Base-by-base conservation (phyloP, 768 basidiomycete species). In the Xerocomellus dryophilus region DNA sequence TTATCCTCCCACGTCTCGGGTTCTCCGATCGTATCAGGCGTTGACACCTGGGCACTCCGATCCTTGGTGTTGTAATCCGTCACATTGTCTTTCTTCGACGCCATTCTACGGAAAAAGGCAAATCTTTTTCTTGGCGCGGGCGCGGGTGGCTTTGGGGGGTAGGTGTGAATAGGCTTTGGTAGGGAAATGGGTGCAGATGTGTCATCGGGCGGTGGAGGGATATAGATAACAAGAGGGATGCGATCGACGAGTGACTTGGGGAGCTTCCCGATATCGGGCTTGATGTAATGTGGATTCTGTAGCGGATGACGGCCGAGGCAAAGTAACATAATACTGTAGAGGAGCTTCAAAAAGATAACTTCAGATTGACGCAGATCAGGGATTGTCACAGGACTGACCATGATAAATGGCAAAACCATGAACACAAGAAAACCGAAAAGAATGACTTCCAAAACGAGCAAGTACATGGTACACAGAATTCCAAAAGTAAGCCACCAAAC, bases 401-500 rank as follows among this genome's bases (percentile, higher is more conserved):
- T 87, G 55, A 91, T 69, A 49, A 93, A 80, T 0, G 90, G 90
- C 1, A 87, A 85, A 53, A 93, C 69, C 50, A 93, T 77, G 66
- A 93, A 87, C 31, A 93, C 83, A 11, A 90, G 73, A 55, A 92
- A 74, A 23, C 85, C 88, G 15, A 93, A 79, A 5, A 92, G 60
- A 51, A 92, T 67, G 45, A 93, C 83, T 68, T 93, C 83, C 39
- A 83, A 69, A 29, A 84, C 77, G 77, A 87, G 83, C 50, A 92
- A 62, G 64, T 93, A 93, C 75, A 88, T 84, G 39, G 88, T 81
- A 70, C 86, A 84, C 14, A 93, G 73, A 60, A 93, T 85, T 34
- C 82, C 85, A 66, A 93, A 91, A 20, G 81, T 82, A 43, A 92
- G 80, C 88, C 89, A 93, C 90, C 90, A 93, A 32, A 93, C 72